These are phyloP conservation scores for Amanita exitialis DNA, from an alignment of 768 basidiomycete species.

Conservation along the genomic window DNA sequence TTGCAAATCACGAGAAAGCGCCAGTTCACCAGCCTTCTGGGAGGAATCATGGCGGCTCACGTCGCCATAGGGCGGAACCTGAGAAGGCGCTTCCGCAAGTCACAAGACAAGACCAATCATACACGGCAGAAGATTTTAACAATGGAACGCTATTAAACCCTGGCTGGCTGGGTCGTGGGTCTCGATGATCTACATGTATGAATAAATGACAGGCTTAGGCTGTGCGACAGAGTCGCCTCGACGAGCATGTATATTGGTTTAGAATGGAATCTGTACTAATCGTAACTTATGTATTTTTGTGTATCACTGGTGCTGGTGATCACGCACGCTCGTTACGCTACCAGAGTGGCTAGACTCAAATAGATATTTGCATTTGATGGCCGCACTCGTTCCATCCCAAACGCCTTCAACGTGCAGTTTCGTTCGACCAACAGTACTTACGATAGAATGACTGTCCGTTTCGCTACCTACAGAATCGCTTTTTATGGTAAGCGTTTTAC, in stretches of 20 bases:
- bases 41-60: not conserved
- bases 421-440: not conserved
- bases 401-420: not conserved
- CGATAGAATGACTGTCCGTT: conserved; percentile 48
- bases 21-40: not conserved
- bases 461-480: conserved; percentile 41
- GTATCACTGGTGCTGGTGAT: not conserved
- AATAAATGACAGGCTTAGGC: not conserved
- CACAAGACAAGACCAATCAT: conserved; percentile 13
- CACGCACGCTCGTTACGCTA: not conserved
- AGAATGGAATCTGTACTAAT: not conserved
- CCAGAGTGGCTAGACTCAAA: not conserved
- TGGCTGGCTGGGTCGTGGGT: conserved; percentile 9
- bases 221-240: not conserved
- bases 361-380: not conserved
- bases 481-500: conserved; percentile 33
- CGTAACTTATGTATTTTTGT: not conserved
- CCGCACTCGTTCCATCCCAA: not conserved
- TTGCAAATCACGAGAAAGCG: not conserved
- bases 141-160: conserved; percentile 7
- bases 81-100: conserved; percentile 17
- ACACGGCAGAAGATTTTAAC: conserved; percentile 10
- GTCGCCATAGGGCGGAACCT: not conserved
- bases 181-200: conserved; percentile 14
- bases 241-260: not conserved